Evolutionary conservation across 129 eudicot genomes (phyloP), one percentile per base, ranked within the genome.

Genomic region (Glebionis coronaria): DNA sequence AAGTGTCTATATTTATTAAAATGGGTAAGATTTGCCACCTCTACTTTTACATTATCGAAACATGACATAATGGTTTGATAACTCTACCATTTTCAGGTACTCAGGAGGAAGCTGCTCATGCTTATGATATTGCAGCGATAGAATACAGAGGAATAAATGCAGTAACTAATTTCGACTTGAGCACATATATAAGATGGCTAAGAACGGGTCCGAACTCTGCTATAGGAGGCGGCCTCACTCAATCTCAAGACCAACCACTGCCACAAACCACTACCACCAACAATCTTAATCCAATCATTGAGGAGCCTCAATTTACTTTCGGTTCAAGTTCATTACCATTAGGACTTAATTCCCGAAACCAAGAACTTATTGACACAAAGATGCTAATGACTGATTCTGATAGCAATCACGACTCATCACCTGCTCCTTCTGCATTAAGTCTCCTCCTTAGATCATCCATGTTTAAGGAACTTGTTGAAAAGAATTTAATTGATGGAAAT

Each of bases 101-200:
- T 46, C 92, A 83, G 72, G 96, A 85, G 57, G 96, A 88, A 69
- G 91, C 96, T 9, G 96, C 96, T 49, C 87, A 82, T 31, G 96
- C 96, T 4, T 88, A 88, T 38, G 96, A 88, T 68, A 88, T 82
- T 69, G 89, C 89, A 69, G 96, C 91, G 54, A 85, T 82, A 20
- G 89, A 88, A 61, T 85, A 80, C 65, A 78, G 91, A 81, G 91
- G 91, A 68, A 82, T 79, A 27, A 88, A 85, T 31, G 88, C 88
- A 47, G 89, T 88, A 12, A 88, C 96, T 23, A 88, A 88, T 72
- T 88, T 88, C 29, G 92, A 88, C 73, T 60, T 88, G 67, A 88
- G 83, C 83, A 85, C 89, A 42, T 88, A 88, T 71, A 84, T 88
- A 23, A 78, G 88, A 78, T 88, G 88, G 90, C 63, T 82, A 19